phyloP scores from a whole-genome alignment of 352 stramenopile species.

The Achlya hypogyna region DNA sequence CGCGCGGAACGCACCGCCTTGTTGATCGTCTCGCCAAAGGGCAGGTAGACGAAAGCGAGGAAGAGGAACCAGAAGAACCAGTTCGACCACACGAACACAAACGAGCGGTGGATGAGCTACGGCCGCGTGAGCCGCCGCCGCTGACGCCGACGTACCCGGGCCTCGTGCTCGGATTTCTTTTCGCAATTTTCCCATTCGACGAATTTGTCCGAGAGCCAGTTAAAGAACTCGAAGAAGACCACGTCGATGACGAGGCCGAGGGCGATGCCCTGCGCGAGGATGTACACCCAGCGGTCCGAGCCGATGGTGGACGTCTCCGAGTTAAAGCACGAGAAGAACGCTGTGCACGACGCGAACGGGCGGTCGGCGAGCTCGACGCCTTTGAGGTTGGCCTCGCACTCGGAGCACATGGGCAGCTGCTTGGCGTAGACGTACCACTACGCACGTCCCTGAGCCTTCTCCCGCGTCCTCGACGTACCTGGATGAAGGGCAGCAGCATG shows the following conservation, averaged over 20 bases:
- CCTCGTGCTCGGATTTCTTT: conserved; percentile 21
- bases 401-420: conserved; percentile 57
- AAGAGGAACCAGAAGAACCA: conserved; percentile 31
- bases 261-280: conserved; percentile 26
- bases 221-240: conserved; percentile 24
- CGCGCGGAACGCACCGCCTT: neutral
- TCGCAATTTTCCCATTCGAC: conserved; percentile 23
- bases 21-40: conserved; percentile 23
- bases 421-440: conserved; percentile 84
- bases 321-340: conserved; percentile 80
- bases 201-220: conserved; percentile 22
- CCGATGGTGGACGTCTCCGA: conserved; percentile 27
- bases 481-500: conserved; percentile 78
- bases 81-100: conserved; percentile 31
- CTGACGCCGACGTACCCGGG: neutral
- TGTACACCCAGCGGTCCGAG: conserved; percentile 29
- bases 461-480: conserved; percentile 19
- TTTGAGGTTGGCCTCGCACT: conserved; percentile 27
- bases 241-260: conserved; percentile 27
- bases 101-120: conserved; percentile 25
- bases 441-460: neutral
- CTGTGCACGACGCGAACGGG: conserved; percentile 33
- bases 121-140: neutral
- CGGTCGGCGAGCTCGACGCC: conserved; percentile 22
- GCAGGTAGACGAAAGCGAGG: conserved; percentile 26